Conservation (phyloP, 257 asterid genomes). For the Hygrophila difformis region DNA sequence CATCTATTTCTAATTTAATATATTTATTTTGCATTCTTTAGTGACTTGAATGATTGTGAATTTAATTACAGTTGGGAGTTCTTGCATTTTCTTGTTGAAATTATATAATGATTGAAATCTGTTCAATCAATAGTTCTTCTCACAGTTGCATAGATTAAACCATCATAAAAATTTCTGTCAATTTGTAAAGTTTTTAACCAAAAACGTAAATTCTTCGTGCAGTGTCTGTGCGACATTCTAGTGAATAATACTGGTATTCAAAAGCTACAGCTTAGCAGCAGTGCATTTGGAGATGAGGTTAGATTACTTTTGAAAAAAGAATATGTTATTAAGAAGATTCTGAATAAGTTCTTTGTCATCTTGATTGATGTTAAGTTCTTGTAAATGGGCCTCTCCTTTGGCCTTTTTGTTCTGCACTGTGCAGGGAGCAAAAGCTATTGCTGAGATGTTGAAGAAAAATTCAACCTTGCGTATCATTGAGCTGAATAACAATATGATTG, state of each 20-base stretch:
- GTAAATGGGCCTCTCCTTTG: constrained; percentile 6
- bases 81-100: neutral
- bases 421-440: constrained; percentile 97
- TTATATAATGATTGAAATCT: neutral
- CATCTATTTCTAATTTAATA: too few species aligned
- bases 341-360: constrained; percentile 1
- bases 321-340: constrained; percentile 7
- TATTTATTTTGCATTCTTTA: too few species aligned
- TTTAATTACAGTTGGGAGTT: neutral
- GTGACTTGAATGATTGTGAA: constrained; percentile 3
- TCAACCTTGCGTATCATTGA: constrained; percentile 83
- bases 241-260: constrained; percentile 68
- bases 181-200: too few species aligned
- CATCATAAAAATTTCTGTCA: too few species aligned
- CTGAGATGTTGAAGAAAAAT: constrained; percentile 90
- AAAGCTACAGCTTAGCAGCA: constrained; percentile 81
- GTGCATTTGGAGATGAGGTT: constrained; percentile 92
- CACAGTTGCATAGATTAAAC: too few species aligned
- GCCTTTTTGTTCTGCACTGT: constrained; percentile 15
- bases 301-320: constrained; percentile 19
- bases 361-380: constrained; percentile 3
- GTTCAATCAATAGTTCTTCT: neutral
- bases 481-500: constrained; percentile 82
- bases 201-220: too few species aligned
- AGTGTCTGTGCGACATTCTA: constrained; percentile 65